These are phyloP conservation scores for Stagonosporopsis rhizophila DNA, from an alignment of 2,329 filamentous ascomycete genomes.

Conservation along the genomic window DNA sequence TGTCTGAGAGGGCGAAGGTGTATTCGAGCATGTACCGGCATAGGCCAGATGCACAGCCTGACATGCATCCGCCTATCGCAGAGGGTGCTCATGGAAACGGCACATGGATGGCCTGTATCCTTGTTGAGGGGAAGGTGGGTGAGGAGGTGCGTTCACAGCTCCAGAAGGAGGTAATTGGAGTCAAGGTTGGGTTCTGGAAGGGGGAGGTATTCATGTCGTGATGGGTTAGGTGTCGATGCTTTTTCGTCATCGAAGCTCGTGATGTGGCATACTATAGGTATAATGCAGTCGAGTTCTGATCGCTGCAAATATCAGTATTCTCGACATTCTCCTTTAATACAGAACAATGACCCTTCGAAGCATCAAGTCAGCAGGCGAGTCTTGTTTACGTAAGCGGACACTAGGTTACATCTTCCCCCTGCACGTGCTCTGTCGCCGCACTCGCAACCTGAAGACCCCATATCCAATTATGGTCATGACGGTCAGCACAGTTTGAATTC, in stretches of 20 bases:
- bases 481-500: background rate
- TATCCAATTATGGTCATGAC: background rate
- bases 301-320: too few species aligned
- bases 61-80: constrained; percentile 24
- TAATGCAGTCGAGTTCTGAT: too few species aligned
- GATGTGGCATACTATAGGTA: too few species aligned
- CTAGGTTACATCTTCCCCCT: too few species aligned
- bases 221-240: background rate
- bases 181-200: constrained; percentile 4
- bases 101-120: constrained; percentile 13
- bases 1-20: background rate
- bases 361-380: too few species aligned
- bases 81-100: constrained; percentile 12
- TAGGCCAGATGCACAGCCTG: constrained; percentile 20
- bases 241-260: too few species aligned
- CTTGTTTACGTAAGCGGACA: too few species aligned
- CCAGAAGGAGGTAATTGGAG: background rate
- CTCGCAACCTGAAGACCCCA: too few species aligned
- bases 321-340: too few species aligned
- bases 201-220: constrained; percentile 5
- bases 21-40: constrained; percentile 19
- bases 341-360: too few species aligned
- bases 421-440: too few species aligned
- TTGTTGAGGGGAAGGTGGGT: background rate
- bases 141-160: background rate